Evolutionary conservation across 225 moss, liverwort and hornwort genomes (phyloP), one percentile per base, ranked within the genome.

Genomic region (Marchantia polymorpha): DNA sequence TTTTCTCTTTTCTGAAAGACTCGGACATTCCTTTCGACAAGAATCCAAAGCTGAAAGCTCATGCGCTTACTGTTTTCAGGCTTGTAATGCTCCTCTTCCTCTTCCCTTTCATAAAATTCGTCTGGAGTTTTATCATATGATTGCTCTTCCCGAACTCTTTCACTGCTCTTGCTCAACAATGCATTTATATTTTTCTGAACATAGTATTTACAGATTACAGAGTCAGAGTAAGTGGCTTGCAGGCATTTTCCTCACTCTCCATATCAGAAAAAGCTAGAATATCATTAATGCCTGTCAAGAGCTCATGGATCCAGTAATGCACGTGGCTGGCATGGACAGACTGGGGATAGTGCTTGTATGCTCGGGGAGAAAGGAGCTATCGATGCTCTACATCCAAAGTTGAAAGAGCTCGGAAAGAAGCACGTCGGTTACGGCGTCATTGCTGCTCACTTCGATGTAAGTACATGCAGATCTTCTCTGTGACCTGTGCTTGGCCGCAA

Each of bases 401-500:
- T 87, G 81, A 16, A 81, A 23, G 82, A 84, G 23, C 75, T 87
- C 15, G 87, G 87, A 64, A 78, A 53, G 11, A 73, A 78, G 8
- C 87, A 87, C 66, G 83, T 75, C 14, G 65, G 23, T 30, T 84
- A 87, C 13, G 87, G 87, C 23, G 84, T 84, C 22, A 30, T 72
- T 11, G 79, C 84, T 39, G 81, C 84, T 50, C 82, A 84, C 55
- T 87, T 87, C 59, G 84, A 87, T 67, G 87, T 87, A 49, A 84
- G 81, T 30, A 26, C 10, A 22, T 19, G 70, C n/a, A n/a, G n/a
- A n/a, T 50, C 39, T 39, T 39, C 39, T 39, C 5, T 39, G 39
- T n/a, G 20, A 64, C 22, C n/a, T 23, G 3, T 64, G 39, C 11
- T 25, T 23, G 0, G n/a, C 20, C 0, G 23, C 25, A 2, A 11